Evolutionary conservation across 768 basidiomycete species (phyloP), one percentile per base, ranked within the genome.

Genomic region (Rhodotorula kratochvilovae): DNA sequence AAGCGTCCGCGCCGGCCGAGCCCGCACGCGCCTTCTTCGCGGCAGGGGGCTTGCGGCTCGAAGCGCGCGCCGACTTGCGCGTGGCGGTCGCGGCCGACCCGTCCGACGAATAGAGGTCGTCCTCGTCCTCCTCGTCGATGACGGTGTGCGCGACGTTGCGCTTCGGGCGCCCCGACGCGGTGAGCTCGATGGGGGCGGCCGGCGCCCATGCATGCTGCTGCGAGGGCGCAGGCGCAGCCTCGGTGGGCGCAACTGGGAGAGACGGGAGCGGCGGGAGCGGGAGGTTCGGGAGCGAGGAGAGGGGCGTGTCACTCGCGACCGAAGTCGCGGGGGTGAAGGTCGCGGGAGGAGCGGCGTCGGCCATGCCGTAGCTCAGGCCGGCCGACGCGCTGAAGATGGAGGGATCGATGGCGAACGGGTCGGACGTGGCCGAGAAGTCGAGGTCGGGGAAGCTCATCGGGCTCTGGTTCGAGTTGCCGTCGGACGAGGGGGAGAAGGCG

Each of bases 401-500:
- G 11, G 73, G 73, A 62, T 74, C 73, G 66, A 74, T 60, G 7
- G 69, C 46, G 59, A 70, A 74, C 29, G 27, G n/a, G 42, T 39
- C 58, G 58, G 61, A 23, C 10, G 61, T 42, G 45, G 36, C n/a
- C 21, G 45, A 33, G 42, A 59, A 58, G 54, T 71, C 69, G 60
- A 74, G 65, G 33, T 74, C 73, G 65, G 64, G 61, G 61, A 74
- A 67, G 54, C 63, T 65, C 35, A 74, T 55, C 0, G 73, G 73
- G 31, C 62, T 65, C 46, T 46, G 58, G 56, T 53, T 57, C 45
- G 69, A 67, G 51, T 67, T 67, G 54, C 57, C 66, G 27, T 54
- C 66, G 15, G 70, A 70, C 35, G 63, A 67, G 42, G 69, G 73
- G 23, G 69, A 70, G 60, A 70, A 70, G 53, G 36, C 67, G 56